Base-by-base conservation (phyloP, 2,329 filamentous ascomycete species). In the Bipolaris gigantea region DNA sequence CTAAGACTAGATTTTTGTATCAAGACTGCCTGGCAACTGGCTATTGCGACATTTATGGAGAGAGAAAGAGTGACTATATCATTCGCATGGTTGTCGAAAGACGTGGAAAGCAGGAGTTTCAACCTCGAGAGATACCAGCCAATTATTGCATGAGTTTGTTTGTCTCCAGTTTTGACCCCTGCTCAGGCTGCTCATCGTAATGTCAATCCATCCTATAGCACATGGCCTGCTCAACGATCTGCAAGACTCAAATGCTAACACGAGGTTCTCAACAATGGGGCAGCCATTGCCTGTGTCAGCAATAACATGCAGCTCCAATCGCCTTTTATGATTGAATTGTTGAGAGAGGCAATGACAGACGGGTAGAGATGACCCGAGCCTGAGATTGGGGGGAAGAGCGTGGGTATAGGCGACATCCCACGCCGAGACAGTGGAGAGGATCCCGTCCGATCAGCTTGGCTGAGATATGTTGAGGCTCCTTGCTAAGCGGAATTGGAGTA, bases 381-480 rank as follows among this genome's bases (percentile, higher is more conserved):
- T 58, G 62, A 59, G 41, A 46, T 10, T n/a, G 48, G 51, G 51
- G 55, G 56, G 53, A 10, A 8, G 56, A 41, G 11, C 55, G 35
- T 50, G 48, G 46, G 42, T 46, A 42, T 53, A 47, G 57, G 65
- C 65, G 66, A 62, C 64, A 69, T 63, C 65, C 65, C 66, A 62
- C 66, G 57, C 50, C 48, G 40, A 23, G 25, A 44, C 16, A 59
- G 56, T 10, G 42, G 47, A 51, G 40, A 44, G 42, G 34, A 64
- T 60, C 59, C 63, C 62, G 61, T 60, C 52, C 59, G 57, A 66
- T 63, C 59, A 53, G 48, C 59, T 25, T 49, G 21, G 48, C 47
- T 33, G 46, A 16, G 46, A 55, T 59, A 45, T 49, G 56, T 43
- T 61, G 59, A 56, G 60, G 54, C 45, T 61, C 51, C 41, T 27